A percentile compares a stretch with the other conserved stretches of the same genome.
Evolutionary conservation across 768 basidiomycete species (phyloP).

Genomic region (Leccinum rimulosum): DNA sequence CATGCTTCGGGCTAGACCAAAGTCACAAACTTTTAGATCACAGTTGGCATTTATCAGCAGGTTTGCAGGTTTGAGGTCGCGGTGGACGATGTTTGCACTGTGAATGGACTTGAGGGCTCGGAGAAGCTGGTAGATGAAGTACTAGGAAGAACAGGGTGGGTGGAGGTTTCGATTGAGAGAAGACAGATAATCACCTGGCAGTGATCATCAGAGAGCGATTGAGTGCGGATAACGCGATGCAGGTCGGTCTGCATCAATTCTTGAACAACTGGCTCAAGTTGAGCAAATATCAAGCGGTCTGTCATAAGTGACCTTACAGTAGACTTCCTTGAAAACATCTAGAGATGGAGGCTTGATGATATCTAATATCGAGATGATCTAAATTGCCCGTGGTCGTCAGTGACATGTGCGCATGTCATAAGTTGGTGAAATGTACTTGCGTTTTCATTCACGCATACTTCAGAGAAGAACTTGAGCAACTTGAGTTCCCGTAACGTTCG

Average conservation of each 20-base stretch:
- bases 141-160: constrained; percentile 39
- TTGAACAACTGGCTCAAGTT: constrained; percentile 57
- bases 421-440: constrained; percentile 35
- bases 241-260: constrained; percentile 91
- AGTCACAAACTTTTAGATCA: constrained; percentile 87
- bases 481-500: constrained; percentile 90
- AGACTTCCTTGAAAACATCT: constrained; percentile 83
- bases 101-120: constrained; percentile 88
- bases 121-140: constrained; percentile 82
- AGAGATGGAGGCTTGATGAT: constrained; percentile 79
- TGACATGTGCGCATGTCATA: neutral
- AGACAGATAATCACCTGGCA: constrained; percentile 52
- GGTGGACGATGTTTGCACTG: constrained; percentile 77
- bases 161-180: neutral
- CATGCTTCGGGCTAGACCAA: constrained; percentile 74
- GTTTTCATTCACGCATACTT: constrained; percentile 78
- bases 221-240: constrained; percentile 88
- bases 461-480: constrained; percentile 81
- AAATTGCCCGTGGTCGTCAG: constrained; percentile 3
- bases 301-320: constrained; percentile 47
- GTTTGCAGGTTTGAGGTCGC: constrained; percentile 85
- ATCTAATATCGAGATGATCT: constrained; percentile 93
- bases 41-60: constrained; percentile 87
- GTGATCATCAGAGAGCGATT: constrained; percentile 88
- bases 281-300: neutral